Base-by-base conservation (phyloP, 805 yeast species). In the Ogataea salicorniae region DNA sequence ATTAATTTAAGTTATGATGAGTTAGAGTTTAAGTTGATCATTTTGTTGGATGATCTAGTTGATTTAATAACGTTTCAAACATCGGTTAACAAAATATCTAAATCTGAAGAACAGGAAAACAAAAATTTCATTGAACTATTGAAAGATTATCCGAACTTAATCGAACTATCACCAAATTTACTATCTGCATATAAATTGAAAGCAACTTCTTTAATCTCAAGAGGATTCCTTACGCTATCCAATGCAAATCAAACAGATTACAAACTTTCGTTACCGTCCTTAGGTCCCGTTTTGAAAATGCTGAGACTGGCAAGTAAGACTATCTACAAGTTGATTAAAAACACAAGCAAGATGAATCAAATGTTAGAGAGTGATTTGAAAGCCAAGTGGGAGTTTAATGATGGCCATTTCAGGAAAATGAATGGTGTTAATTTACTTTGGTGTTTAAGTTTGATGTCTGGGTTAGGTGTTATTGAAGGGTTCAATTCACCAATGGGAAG, bases 401-500 rank as follows among this genome's bases (percentile, higher is more conserved):
- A 67, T 38, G 64, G 69, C 22, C 71, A 71, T 45, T 68, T 72
- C 51, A 67, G 69, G 42, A 80, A 79, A 15, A 75, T 74, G 48
- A 73, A 75, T 46, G 84, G 83, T 1, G 59, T 74, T 37, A 75
- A 73, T 49, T 56, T 79, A 37, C 55, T 67, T 33, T 80, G 83
- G 81, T 58, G 72, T 2, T 53, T 80, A 14, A 77, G 81, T 16
- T 74, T 73, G 45, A 69, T 79, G 43, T 63, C 72, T 44, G 85
- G 84, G 0, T 62, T 72, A 22, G 85, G 84, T 0, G 56, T 70
- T 1, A 59, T 75, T 3, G 84, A 79, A 53, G 76, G 74, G 8
- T 77, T 77, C 55, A 70, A 71, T 41, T 76, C 84, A 0, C 77
- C 78, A 1, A 77, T 74, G 1, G 82, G 82, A 4, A 63, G 73